phyloP scores from a whole-genome alignment of 2,329 filamentous ascomycete genomes.

The Cordyceps pruinosa region DNA sequence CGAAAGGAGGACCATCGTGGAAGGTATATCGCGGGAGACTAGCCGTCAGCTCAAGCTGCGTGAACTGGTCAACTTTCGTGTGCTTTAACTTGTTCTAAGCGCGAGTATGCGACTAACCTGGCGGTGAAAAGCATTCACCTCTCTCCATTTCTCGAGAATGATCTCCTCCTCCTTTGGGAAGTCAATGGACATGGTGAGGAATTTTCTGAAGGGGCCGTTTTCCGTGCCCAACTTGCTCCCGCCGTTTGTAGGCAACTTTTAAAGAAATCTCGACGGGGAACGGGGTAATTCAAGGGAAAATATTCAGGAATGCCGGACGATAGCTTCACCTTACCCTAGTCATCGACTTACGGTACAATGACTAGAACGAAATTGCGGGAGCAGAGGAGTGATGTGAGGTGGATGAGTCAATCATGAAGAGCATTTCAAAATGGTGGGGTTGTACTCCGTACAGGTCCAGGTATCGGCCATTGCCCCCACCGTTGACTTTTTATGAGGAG shows the following conservation, averaged over 20 bases:
- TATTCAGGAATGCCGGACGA: not conserved
- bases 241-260: not conserved
- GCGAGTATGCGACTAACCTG: constrained; percentile 46
- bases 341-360: not conserved
- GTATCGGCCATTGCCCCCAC: not conserved
- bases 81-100: not conserved
- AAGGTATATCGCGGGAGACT: constrained; percentile 84
- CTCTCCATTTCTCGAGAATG: constrained; percentile 79
- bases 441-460: no score
- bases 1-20: constrained; percentile 81
- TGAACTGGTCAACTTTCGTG: not conserved
- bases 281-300: not conserved
- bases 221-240: not conserved
- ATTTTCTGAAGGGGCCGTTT: not conserved
- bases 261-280: not conserved
- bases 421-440: constrained; percentile 4
- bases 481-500: not conserved
- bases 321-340: not conserved
- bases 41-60: constrained; percentile 67
- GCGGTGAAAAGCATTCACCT: constrained; percentile 83
- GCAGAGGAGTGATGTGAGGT: not conserved
- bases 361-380: not conserved
- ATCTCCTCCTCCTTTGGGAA: constrained; percentile 89
- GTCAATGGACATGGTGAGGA: constrained; percentile 67
- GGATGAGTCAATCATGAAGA: constrained; percentile 5